phyloP scores from a whole-genome alignment of 2,329 filamentous ascomycete species.

The Corniculantispora saksenae region DNA sequence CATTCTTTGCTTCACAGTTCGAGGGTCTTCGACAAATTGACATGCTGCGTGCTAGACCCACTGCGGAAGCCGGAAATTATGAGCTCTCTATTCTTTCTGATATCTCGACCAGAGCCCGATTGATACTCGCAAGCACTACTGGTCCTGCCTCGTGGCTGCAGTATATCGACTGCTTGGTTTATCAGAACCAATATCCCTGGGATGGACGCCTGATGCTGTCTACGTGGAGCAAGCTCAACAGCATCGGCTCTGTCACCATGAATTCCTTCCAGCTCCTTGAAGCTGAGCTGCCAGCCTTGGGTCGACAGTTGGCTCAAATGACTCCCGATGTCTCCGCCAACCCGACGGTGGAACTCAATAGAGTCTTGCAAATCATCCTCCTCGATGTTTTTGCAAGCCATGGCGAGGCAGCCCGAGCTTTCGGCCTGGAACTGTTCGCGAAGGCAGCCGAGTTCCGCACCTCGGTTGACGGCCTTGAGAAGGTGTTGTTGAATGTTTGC shows the following conservation, averaged over 20 bases:
- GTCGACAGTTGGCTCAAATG: slow-evolving; percentile 53
- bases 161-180: slow-evolving; percentile 48
- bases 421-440: slow-evolving; percentile 30
- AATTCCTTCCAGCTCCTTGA: slow-evolving; percentile 64
- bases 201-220: slow-evolving; percentile 43
- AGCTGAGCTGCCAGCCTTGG: slow-evolving; percentile 63
- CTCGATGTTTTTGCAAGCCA: slow-evolving; percentile 43
- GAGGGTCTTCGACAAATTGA: slow-evolving; percentile 57
- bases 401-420: slow-evolving; percentile 33
- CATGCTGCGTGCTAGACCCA: slow-evolving; percentile 38
- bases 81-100: slow-evolving; percentile 53
- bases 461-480: slow-evolving; percentile 20
- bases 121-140: slow-evolving; percentile 35
- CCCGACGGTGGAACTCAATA: slow-evolving; percentile 50
- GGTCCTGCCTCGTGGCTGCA: slow-evolving; percentile 45
- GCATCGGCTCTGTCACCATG: slow-evolving; percentile 54
- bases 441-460: slow-evolving; percentile 22
- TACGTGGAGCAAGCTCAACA: slow-evolving; percentile 57
- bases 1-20: slow-evolving; percentile 58
- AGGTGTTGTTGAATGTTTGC: slow-evolving; percentile 12
- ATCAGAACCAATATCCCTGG: slow-evolving; percentile 40
- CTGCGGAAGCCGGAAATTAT: slow-evolving; percentile 24
- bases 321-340: slow-evolving; percentile 51
- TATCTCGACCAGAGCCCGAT: slow-evolving; percentile 35
- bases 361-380: slow-evolving; percentile 49